Evolutionary conservation across 495 filamentous ascomycete genomes (phyloP).

Genomic region (Xylaria telfairii): DNA sequence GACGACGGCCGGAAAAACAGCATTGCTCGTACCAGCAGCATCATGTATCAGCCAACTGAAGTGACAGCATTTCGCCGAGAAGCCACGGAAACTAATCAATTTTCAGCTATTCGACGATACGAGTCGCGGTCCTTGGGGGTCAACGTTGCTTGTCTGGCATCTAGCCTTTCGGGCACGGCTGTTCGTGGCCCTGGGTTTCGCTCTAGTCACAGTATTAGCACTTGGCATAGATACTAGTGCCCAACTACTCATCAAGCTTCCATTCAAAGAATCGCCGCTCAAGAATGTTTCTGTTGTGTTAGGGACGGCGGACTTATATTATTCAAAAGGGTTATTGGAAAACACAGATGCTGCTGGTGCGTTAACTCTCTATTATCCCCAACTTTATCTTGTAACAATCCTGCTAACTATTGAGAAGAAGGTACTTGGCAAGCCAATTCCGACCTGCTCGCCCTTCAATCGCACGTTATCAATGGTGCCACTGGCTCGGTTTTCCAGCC

Average conservation of each 20-base stretch:
- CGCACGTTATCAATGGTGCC: slow-evolving; percentile 22
- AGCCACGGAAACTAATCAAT: slow-evolving; percentile 45
- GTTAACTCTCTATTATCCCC: too few species aligned
- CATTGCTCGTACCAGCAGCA: slow-evolving; percentile 44
- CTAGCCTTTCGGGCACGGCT: slow-evolving; percentile 18
- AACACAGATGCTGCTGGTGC: not conserved
- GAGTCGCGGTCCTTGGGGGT: slow-evolving; percentile 35
- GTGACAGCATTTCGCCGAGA: slow-evolving; percentile 52
- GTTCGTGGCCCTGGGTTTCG: slow-evolving; percentile 18
- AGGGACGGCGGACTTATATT: slow-evolving; percentile 8
- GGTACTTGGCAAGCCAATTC: slow-evolving; percentile 15
- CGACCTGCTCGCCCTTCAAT: slow-evolving; percentile 12
- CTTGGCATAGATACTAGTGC: slow-evolving; percentile 31
- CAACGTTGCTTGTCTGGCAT: slow-evolving; percentile 25
- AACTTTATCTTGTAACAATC: too few species aligned
- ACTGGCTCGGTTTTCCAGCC: slow-evolving; percentile 22
- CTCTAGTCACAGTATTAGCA: slow-evolving; percentile 30
- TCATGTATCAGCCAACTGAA: slow-evolving; percentile 55
- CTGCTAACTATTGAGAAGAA: slow-evolving; percentile 7
- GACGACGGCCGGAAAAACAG: slow-evolving; percentile 47
- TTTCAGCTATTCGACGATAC: slow-evolving; percentile 53
- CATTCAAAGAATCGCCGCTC: slow-evolving; percentile 11
- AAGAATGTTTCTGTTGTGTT: slow-evolving; percentile 21
- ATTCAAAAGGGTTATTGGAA: slow-evolving; percentile 20
- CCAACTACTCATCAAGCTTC: slow-evolving; percentile 30